Percentiles rank a stretch among this genome's conserved stretches.
phyloP scores from a whole-genome alignment of 768 basidiomycete species.

The Polyporus arcularius region DNA sequence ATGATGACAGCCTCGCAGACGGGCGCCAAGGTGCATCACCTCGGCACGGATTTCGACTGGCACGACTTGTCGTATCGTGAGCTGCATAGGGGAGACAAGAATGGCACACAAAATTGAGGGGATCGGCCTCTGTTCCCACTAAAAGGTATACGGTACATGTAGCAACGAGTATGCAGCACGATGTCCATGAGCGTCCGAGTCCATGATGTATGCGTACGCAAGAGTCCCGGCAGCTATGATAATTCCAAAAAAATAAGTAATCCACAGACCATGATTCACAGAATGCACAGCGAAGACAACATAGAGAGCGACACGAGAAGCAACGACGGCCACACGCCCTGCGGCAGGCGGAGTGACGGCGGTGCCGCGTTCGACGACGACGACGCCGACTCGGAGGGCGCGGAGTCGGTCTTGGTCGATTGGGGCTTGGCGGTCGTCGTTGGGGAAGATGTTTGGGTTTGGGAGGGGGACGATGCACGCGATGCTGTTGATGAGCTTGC shows the following conservation, averaged over 20 bases:
- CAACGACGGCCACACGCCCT: background rate
- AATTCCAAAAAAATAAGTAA: background rate
- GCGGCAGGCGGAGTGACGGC: slow-evolving; percentile 4
- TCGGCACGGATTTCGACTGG: too few species aligned
- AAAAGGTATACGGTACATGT: too few species aligned
- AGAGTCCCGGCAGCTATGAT: too few species aligned
- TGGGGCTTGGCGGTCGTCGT: background rate
- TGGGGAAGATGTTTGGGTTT: background rate
- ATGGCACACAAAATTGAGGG: too few species aligned
- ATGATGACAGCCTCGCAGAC: too few species aligned
- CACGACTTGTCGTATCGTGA: too few species aligned
- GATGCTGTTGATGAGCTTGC: background rate
- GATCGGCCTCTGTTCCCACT: too few species aligned
- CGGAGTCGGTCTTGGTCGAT: background rate
- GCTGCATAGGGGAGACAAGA: too few species aligned
- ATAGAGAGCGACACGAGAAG: slow-evolving; percentile 9
- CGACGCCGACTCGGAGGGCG: background rate
- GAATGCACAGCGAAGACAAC: slow-evolving; percentile 12
- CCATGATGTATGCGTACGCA: too few species aligned
- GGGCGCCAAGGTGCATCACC: too few species aligned
- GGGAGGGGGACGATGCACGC: background rate
- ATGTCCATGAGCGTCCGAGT: background rate
- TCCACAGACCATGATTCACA: slow-evolving; percentile 4
- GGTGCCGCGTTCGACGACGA: slow-evolving; percentile 1
- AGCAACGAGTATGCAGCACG: background rate